Conservation (phyloP, 2,329 filamentous ascomycete genomes). For the Pseudogymnoascus sp. region DNA sequence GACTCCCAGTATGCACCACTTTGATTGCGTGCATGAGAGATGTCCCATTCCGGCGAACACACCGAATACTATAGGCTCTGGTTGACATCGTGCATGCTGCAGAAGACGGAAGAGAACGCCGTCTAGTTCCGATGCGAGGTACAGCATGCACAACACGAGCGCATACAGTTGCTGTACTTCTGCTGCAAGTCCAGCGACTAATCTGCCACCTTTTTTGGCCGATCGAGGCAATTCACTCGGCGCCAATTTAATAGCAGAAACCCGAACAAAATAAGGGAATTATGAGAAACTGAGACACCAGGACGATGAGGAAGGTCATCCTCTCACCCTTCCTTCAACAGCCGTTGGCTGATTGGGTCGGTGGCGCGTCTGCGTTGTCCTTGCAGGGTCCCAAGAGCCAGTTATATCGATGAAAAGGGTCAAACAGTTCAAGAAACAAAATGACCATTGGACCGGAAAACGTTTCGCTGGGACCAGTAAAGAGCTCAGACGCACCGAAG, state of each 20-base stretch:
- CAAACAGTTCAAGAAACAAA: not conserved
- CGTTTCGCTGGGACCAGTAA: slow-evolving; percentile 6
- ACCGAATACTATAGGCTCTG: not conserved
- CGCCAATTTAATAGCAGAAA: not conserved
- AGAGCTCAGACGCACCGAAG: not conserved
- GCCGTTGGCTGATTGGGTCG: slow-evolving; percentile 7
- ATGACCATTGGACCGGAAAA: not conserved
- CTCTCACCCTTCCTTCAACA: not conserved
- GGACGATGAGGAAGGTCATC: not conserved
- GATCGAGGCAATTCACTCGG: not conserved
- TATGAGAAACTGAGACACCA: slow-evolving; percentile 4
- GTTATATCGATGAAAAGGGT: not conserved
- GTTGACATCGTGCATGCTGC: not conserved
- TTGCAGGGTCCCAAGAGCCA: slow-evolving; percentile 5
- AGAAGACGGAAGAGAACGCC: slow-evolving; percentile 8
- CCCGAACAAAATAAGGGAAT: not conserved
- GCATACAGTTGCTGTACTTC: slow-evolving; percentile 3
- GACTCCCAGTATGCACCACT: not conserved
- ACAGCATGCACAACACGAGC: slow-evolving; percentile 7
- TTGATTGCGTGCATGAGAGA: slow-evolving; percentile 8
- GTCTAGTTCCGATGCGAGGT: slow-evolving; percentile 8
- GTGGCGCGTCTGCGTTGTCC: slow-evolving; percentile 7
- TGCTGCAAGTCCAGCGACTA: not conserved
- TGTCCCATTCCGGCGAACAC: not conserved
- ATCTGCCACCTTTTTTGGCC: not conserved